A percentile compares a stretch with the other conserved stretches of the same genome.
These are phyloP conservation scores for Suillus bovinus DNA, from an alignment of 768 basidiomycete genomes.

Conservation along the genomic window DNA sequence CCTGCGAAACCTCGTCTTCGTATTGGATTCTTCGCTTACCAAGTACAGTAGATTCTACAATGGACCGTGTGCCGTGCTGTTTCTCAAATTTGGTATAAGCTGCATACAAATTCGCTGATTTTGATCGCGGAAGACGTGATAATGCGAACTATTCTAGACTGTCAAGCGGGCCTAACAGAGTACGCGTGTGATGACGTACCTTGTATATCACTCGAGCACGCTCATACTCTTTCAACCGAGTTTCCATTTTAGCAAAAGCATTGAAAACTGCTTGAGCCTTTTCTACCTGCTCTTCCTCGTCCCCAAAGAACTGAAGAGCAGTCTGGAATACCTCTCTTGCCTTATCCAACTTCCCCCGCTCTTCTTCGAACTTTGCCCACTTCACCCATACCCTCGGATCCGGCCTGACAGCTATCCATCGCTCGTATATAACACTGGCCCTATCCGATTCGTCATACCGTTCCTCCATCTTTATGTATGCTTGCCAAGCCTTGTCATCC, in stretches of 20 bases:
- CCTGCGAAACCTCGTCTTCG: conserved; percentile 91
- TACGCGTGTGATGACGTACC: conserved; percentile 40
- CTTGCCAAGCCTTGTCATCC: conserved; percentile 99
- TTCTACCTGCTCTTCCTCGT: conserved; percentile 85
- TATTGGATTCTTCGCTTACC: conserved; percentile 99
- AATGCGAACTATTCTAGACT: conserved; percentile 77
- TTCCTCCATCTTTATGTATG: conserved; percentile 98
- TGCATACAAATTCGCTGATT: conserved; percentile 84
- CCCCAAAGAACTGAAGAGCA: conserved; percentile 86
- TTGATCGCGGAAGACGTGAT: conserved; percentile 87
- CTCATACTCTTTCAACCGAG: conserved; percentile 92
- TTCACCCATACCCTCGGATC: conserved; percentile 86
- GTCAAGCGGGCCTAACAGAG: conserved; percentile 5
- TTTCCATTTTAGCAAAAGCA: conserved; percentile 98
- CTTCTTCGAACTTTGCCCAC: conserved; percentile 87
- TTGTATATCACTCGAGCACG: conserved; percentile 97
- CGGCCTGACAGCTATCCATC: conserved; percentile 76
- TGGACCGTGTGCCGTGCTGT: conserved; percentile 87
- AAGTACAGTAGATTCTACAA: conserved; percentile 90
- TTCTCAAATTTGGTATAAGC: conserved; percentile 98
- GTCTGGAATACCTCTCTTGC: conserved; percentile 89
- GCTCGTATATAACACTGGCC: conserved; percentile 90
- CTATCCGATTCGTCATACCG: conserved; percentile 91
- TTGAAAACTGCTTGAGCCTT: conserved; percentile 90
- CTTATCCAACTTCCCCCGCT: conserved; percentile 62